phyloP scores from a whole-genome alignment of 768 basidiomycete genomes.

The Saitozyma sp. region DNA sequence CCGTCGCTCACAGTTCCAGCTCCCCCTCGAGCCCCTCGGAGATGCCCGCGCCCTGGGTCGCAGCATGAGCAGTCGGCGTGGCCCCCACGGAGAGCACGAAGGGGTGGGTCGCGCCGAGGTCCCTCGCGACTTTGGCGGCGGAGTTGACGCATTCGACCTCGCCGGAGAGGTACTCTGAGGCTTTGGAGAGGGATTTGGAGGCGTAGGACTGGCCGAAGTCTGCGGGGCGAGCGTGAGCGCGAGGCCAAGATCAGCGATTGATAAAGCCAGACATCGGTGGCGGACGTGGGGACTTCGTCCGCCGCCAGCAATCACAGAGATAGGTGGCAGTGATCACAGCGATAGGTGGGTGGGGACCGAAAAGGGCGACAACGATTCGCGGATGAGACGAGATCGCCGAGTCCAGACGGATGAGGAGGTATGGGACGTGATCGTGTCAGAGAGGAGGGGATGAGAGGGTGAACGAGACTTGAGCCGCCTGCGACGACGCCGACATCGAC shows the following conservation, averaged over 20 bases:
- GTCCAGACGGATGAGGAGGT: too few species aligned
- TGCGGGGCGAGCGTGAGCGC: slow-evolving; percentile 8
- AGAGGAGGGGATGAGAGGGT: background rate
- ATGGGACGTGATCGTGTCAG: too few species aligned
- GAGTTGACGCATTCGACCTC: slow-evolving; percentile 72
- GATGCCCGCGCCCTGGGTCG: slow-evolving; percentile 55
- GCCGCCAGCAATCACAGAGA: too few species aligned
- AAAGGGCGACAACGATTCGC: too few species aligned
- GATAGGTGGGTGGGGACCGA: too few species aligned
- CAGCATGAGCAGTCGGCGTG: slow-evolving; percentile 84
- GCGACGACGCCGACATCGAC: too few species aligned
- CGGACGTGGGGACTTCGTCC: background rate
- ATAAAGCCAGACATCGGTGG: too few species aligned
- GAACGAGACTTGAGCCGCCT: background rate
- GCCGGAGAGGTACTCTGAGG: slow-evolving; percentile 64
- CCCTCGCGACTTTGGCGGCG: slow-evolving; percentile 60
- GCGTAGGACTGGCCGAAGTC: slow-evolving; percentile 61
- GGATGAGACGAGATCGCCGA: too few species aligned
- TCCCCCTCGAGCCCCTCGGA: slow-evolving; percentile 61
- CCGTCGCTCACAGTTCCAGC: slow-evolving; percentile 67
- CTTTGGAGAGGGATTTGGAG: slow-evolving; percentile 68
- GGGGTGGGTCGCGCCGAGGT: slow-evolving; percentile 56
- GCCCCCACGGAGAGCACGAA: slow-evolving; percentile 80
- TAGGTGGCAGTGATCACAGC: too few species aligned
- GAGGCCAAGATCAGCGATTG: background rate